Evolutionary conservation across 768 basidiomycete genomes (phyloP), one percentile per base, ranked within the genome.

Genomic region (Lactarius tabidus): DNA sequence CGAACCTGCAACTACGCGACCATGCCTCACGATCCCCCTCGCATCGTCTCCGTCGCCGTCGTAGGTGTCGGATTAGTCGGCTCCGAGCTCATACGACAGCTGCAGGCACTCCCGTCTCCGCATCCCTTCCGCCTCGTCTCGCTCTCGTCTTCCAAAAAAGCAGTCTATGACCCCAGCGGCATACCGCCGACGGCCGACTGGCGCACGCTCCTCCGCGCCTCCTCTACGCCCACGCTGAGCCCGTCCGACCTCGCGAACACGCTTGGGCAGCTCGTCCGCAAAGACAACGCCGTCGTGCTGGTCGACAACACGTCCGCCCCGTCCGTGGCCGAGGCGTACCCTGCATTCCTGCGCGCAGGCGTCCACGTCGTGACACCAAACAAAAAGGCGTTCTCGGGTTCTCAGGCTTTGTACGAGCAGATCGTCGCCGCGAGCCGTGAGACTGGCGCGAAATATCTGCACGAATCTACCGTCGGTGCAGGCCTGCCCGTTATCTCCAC

Each of bases 61-160:
- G 81, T 98, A 62, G 97, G 97, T 64, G 84, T 93, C 36, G 97
- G 97, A 3, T 90, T 96, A 59, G 97, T 99, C 29, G 97, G 97
- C 33, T 81, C 85, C 45, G 92, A 93, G 73, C 85, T 98, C 71
- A 81, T 98, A 74, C 76, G 81, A 48, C 97, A 98, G 76, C 81
- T 98, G 28, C 80, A 85, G 56, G 79, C 87, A 15, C 81, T 87
- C 39, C 86, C 89, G 2, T 66, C 79, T n/a, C 78, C 84, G 38
- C 70, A 68, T 57, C 80, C 77, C n/a, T 86, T 91, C 79, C 80
- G 77, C 57, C 79, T 94, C 71, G 79, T 89, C 71, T 85, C 88
- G 20, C 79, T 92, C 63, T 81, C 88, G 54, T 88, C 88, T 28
- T 89, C 90, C 51, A 87, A 80, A 55, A 77, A 81, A 52, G 82